Evolutionary conservation across 257 asterid species (phyloP).

Genomic region (Euphrasia confusa): DNA sequence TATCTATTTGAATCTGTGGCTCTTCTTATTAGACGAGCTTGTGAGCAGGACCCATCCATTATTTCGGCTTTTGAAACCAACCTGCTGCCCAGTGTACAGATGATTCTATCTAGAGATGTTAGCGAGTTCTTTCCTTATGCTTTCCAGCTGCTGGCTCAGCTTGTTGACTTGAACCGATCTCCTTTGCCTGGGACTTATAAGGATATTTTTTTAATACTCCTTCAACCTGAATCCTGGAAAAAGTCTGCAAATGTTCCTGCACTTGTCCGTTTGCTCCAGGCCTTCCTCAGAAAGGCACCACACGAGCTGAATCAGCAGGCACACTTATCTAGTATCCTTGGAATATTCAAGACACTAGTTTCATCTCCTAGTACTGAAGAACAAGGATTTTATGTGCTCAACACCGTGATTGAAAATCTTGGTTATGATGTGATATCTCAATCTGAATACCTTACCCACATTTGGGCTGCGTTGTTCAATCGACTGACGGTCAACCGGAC

Average conservation of each 20-base stretch:
- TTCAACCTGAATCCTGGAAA: constrained; percentile 78
- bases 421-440: constrained; percentile 65
- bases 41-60: constrained; percentile 65
- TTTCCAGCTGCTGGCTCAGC: constrained; percentile 91
- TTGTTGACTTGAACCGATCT: constrained; percentile 69
- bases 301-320: constrained; percentile 80
- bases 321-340: constrained; percentile 59
- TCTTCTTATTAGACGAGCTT: constrained; percentile 68
- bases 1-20: constrained; percentile 86
- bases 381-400: constrained; percentile 92
- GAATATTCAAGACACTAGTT: constrained; percentile 65
- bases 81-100: constrained; percentile 67
- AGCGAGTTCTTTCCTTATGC: constrained; percentile 89
- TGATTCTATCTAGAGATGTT: constrained; percentile 61
- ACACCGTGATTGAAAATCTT: constrained; percentile 84
- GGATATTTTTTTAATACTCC: constrained; percentile 73
- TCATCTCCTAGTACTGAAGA: constrained; percentile 65
- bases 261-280: constrained; percentile 83
- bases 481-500: constrained; percentile 59
- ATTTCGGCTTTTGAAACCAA: constrained; percentile 69
- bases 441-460: constrained; percentile 46
- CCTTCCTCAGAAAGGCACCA: constrained; percentile 88
- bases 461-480: constrained; percentile 74
- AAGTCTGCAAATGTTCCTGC: constrained; percentile 88
- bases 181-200: constrained; percentile 64